Percentiles rank a stretch among this genome's conserved stretches.
Conservation (phyloP, 352 stramenopile genomes). For the Plasmopara muralis region DNA sequence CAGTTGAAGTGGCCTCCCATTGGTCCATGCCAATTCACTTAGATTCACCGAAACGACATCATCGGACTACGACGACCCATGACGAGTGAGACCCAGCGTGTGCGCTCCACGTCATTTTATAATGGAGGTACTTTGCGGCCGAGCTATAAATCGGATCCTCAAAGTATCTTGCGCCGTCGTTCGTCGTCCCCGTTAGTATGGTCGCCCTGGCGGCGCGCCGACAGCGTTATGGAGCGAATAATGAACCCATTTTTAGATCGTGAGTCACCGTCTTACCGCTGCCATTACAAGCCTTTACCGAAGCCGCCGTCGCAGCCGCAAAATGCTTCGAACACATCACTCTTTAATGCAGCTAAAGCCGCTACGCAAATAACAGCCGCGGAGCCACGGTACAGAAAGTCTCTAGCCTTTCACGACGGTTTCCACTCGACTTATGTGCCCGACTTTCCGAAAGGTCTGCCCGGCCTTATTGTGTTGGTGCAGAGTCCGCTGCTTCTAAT, state of each 20-base stretch:
- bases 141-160: slow-evolving; percentile 4
- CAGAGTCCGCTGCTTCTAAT: slow-evolving; percentile 67
- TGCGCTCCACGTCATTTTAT: slow-evolving; percentile 22
- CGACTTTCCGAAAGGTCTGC: slow-evolving; percentile 44
- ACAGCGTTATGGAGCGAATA: slow-evolving; percentile 67
- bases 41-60: too few species aligned
- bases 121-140: slow-evolving; percentile 8
- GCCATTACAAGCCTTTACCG: slow-evolving; percentile 11
- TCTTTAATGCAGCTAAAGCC: slow-evolving; percentile 3
- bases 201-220: slow-evolving; percentile 33
- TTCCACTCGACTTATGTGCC: slow-evolving; percentile 78
- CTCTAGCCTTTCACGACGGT: slow-evolving; percentile 53
- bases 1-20: too few species aligned
- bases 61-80: slow-evolving; percentile 6
- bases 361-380: slow-evolving; percentile 3
- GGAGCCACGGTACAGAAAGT: slow-evolving; percentile 38
- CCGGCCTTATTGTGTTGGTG: slow-evolving; percentile 57
- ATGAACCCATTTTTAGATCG: slow-evolving; percentile 66
- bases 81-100: slow-evolving; percentile 16
- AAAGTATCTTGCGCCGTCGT: slow-evolving; percentile 9
- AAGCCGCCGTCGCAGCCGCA: slow-evolving; percentile 11
- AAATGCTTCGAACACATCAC: slow-evolving; percentile 2
- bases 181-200: slow-evolving; percentile 22
- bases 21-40: too few species aligned
- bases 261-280: slow-evolving; percentile 25